Evolutionary conservation across 2,329 filamentous ascomycete species (phyloP).

Genomic region (Chaetomium sp.): DNA sequence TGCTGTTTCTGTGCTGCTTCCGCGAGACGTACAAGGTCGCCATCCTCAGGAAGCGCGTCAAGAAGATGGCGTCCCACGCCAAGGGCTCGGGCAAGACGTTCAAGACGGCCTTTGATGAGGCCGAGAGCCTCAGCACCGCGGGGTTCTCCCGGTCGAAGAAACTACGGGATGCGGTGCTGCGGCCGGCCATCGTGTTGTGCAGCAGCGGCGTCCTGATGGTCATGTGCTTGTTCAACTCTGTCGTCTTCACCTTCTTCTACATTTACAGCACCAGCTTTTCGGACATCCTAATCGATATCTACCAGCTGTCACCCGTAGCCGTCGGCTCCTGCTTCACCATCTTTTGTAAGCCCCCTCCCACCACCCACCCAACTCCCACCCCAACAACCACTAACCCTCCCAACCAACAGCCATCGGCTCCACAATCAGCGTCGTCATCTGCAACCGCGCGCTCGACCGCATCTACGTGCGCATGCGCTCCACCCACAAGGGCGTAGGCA

Average conservation of each 20-base stretch:
- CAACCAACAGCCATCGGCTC: conserved; percentile 52
- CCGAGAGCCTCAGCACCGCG: conserved; percentile 12
- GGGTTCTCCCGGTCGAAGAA: conserved; percentile 36
- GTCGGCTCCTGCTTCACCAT: conserved; percentile 57
- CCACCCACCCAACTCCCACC: background rate
- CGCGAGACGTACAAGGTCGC: conserved; percentile 63
- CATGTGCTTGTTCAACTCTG: conserved; percentile 49
- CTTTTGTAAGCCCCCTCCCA: conserved; percentile 49
- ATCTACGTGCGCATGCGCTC: conserved; percentile 55
- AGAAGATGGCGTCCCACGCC: conserved; percentile 33
- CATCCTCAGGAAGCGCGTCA: conserved; percentile 52
- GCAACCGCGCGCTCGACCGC: conserved; percentile 54
- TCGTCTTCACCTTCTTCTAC: conserved; percentile 57
- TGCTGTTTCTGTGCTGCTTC: conserved; percentile 54
- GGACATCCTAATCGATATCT: conserved; percentile 51
- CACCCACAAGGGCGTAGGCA: conserved; percentile 44
- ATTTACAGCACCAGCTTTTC: conserved; percentile 57
- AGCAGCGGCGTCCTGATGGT: conserved; percentile 54
- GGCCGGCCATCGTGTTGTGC: conserved; percentile 50
- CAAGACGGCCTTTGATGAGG: conserved; percentile 40
- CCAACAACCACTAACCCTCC: background rate
- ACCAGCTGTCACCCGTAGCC: conserved; percentile 53
- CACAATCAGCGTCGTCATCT: conserved; percentile 49
- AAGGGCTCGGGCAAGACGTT: conserved; percentile 39
- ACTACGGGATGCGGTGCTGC: conserved; percentile 46